Evolutionary conservation across 2,329 filamentous ascomycete genomes (phyloP), one percentile per base, ranked within the genome.

Genomic region (Cordyceps javanica): DNA sequence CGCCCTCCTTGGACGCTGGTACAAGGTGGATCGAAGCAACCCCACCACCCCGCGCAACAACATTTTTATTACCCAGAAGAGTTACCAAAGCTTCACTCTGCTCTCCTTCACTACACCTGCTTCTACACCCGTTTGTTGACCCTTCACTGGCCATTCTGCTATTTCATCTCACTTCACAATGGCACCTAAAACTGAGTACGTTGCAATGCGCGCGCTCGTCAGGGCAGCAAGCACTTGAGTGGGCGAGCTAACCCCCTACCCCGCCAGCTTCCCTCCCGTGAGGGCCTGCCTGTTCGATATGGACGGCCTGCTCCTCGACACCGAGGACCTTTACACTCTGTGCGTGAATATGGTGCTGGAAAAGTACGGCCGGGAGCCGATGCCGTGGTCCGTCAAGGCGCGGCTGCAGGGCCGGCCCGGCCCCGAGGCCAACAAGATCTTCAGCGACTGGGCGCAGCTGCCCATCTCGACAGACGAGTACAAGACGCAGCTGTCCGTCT

Each of bases 251-350:
- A 55, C 34, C 21, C 10, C n/a, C 26, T 16, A 16, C 26, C 13
- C 13, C 28, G 38, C 16, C 67, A 90, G 88, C 69, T 86, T 91
- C 72, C 88, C 90, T 21, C 85, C 88, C 48, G 81, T 97, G 59
- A 83, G 91, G 65, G 94, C 93, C 64, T 97, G 92, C 73, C 86
- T 99, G 63, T 97, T 99, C 72, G 94, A 99, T 78, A 97, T 97
- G 92, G 94, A 99, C 73, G 94, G 94, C 60, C 87, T 99, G 36
- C 83, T 99, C 21, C 89, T 99, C 69, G 87, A 97, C 73, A 91
- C 90, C 34, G 94, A 97, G 77, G 94, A 97, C 66, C 73, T 85
- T 57, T 97, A 97, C 78, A 94, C 91, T 0, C 70, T 82, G 26
- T 88, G 89, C 73, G 88, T 91, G 60, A 97, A 99, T 74, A 78